Conservation (phyloP, 108 stramenopile species). For the Cyclostephanos invisitatus region DNA sequence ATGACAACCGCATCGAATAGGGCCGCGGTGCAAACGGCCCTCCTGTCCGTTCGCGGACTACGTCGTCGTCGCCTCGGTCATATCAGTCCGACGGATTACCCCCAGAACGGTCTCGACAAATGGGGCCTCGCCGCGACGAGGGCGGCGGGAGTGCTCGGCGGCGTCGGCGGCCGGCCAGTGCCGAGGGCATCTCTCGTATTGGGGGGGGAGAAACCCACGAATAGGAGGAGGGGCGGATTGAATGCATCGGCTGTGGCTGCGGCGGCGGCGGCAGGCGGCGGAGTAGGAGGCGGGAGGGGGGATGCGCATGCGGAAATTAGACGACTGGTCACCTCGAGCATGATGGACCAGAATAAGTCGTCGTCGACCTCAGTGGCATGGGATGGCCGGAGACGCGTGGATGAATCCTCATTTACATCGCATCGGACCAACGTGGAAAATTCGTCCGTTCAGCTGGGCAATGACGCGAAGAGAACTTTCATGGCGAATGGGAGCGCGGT, state of each 20-base stretch:
- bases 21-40: conserved; percentile 40
- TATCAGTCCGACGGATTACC: conserved; percentile 43
- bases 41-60: conserved; percentile 36
- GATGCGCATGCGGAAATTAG: conserved; percentile 10
- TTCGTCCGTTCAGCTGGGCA: not conserved
- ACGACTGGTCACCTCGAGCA: conserved; percentile 6
- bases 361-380: not conserved
- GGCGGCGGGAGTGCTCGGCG: conserved; percentile 15
- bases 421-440: not conserved
- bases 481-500: not conserved
- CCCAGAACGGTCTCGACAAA: conserved; percentile 38
- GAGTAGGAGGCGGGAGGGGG: not conserved
- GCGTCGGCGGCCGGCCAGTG: conserved; percentile 10
- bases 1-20: conserved; percentile 13
- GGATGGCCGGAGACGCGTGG: not conserved
- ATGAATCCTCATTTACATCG: not conserved
- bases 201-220: conserved; percentile 18
- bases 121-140: conserved; percentile 34
- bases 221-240: conserved; percentile 15
- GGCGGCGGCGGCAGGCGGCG: not conserved
- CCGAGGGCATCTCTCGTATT: conserved; percentile 45
- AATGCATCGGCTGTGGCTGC: conserved; percentile 10
- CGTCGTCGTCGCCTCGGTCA: conserved; percentile 48
- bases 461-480: not conserved
- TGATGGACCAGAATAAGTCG: conserved; percentile 1